Percentiles rank a stretch among this genome's conserved stretches.
Conservation (phyloP, 2,329 filamentous ascomycete genomes). For the Monilinia vaccinii-corymbosi region DNA sequence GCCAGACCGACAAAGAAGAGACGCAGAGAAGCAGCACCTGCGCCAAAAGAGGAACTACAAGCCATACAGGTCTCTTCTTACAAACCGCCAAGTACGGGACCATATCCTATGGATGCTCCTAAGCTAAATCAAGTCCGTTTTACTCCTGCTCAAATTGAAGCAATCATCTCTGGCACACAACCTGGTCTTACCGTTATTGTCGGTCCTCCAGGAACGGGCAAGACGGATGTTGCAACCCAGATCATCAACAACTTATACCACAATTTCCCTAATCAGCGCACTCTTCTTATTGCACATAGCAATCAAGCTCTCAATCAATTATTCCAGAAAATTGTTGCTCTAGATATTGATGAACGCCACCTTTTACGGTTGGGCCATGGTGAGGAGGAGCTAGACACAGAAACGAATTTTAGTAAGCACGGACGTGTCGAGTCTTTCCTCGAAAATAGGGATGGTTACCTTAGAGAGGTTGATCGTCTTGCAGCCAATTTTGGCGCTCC, state of each 20-base stretch:
- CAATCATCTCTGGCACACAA: constrained; percentile 87
- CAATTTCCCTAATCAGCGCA: constrained; percentile 89
- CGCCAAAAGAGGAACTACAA: constrained; percentile 52
- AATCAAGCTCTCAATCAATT: constrained; percentile 97
- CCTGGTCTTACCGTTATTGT: constrained; percentile 90
- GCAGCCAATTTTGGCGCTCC: constrained; percentile 78
- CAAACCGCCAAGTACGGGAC: constrained; percentile 77
- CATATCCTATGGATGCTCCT: constrained; percentile 76
- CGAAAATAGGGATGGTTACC: constrained; percentile 69
- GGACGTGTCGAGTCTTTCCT: constrained; percentile 93
- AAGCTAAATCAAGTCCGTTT: constrained; percentile 80
- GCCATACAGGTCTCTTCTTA: constrained; percentile 81
- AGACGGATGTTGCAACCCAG: constrained; percentile 97
- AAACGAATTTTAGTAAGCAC: constrained; percentile 84
- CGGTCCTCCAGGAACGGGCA: constrained; percentile 91
- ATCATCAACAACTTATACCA: constrained; percentile 99
- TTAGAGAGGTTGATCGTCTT: constrained; percentile 77
- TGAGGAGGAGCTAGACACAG: constrained; percentile 84
- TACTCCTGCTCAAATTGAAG: constrained; percentile 83
- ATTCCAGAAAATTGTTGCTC: constrained; percentile 92
- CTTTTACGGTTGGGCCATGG: constrained; percentile 86
- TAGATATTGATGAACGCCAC: constrained; percentile 94
- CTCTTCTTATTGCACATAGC: constrained; percentile 87
- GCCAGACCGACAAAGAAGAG: constrained; percentile 69
- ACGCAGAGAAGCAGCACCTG: constrained; percentile 65